These are phyloP conservation scores for Aureobasidium zeae DNA, from an alignment of 2,329 filamentous ascomycete genomes.

Conservation along the genomic window DNA sequence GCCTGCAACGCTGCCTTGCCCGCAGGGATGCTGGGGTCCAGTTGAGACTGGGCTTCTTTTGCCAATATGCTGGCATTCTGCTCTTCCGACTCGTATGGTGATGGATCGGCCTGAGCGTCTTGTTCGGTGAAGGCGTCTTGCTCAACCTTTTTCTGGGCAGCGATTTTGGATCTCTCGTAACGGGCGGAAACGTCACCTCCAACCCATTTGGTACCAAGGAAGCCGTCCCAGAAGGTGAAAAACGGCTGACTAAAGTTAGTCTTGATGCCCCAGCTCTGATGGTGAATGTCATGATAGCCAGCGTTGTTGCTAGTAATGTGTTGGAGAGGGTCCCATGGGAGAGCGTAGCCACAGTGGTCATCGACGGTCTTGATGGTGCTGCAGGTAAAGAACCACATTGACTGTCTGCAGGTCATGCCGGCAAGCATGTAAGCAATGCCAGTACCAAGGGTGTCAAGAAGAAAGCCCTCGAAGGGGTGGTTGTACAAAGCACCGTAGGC, in stretches of 20 bases:
- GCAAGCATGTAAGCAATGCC: slow-evolving; percentile 73
- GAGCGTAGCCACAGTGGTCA: slow-evolving; percentile 92
- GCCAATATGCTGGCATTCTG: slow-evolving; percentile 20
- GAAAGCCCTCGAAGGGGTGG: slow-evolving; percentile 86
- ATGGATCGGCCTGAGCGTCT: slow-evolving; percentile 6
- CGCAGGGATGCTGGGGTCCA: slow-evolving; percentile 23
- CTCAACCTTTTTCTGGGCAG: slow-evolving; percentile 49
- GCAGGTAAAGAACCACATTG: slow-evolving; percentile 79
- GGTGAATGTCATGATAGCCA: slow-evolving; percentile 94
- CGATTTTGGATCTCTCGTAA: slow-evolving; percentile 48
- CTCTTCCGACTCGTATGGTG: slow-evolving; percentile 24
- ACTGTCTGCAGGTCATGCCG: slow-evolving; percentile 75
- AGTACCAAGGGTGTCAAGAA: slow-evolving; percentile 83
- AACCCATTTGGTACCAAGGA: slow-evolving; percentile 74
- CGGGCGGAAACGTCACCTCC: slow-evolving; percentile 54
- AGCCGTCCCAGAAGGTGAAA: slow-evolving; percentile 57
- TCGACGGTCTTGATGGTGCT: slow-evolving; percentile 95
- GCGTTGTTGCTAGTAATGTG: slow-evolving; percentile 91
- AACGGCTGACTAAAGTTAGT: slow-evolving; percentile 59
- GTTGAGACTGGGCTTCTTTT: slow-evolving; percentile 17
- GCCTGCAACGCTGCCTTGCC: slow-evolving; percentile 35
- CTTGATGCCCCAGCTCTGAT: slow-evolving; percentile 99
- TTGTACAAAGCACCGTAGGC: slow-evolving; percentile 96
- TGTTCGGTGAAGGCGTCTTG: slow-evolving; percentile 20
- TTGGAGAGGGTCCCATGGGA: slow-evolving; percentile 92